Evolutionary conservation across 2,329 filamentous ascomycete genomes (phyloP), one percentile per base, ranked within the genome.

Genomic region (Xylaria sp.): DNA sequence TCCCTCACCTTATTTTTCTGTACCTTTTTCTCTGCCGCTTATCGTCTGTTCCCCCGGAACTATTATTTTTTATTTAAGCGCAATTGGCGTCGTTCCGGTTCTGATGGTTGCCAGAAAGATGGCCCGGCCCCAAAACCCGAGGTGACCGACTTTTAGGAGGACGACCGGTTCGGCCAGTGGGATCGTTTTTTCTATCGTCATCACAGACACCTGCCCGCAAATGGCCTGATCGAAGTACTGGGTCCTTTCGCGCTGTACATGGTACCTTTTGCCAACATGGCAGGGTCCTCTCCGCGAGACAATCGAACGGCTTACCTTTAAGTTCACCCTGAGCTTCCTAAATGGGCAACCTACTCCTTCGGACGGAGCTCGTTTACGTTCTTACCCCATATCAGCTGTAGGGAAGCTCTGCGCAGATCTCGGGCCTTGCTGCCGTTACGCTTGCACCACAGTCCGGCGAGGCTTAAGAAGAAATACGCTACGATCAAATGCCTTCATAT

Each of bases 271-370:
- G 48, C 50, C 48, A 52, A 50, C 46, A 44, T 22, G 39, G 45
- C 44, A 54, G 43, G 50, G 55, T 48, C 42, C 56, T 42, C 44
- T 54, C 50, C 50, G 52, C 54, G 49, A 60, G 52, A 44, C 55
- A 48, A 55, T 63, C 53, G 57, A 50, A 55, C 52, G 46, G 53
- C 43, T 53, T 20, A 52, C 49, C 49, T 53, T 54, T 48, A 38
- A 57, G 37, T 29, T 47, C 49, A 50, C 45, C 47, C 44, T 45
- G 53, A 62, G 57, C 60, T 63, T 61, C 64, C 59, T 46, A 50
- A 61, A 61, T 50, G 42, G 56, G 64, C 56, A 63, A 59, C 55
- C 34, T 59, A 41, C 57, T 62, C 62, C 60, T 57, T 59, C 57
- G 46, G 56, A 59, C 56, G 52, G 48, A 57, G 51, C 57, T 56